phyloP scores from a whole-genome alignment of 2,329 filamentous ascomycete species.

The Acrocalymma vagum region DNA sequence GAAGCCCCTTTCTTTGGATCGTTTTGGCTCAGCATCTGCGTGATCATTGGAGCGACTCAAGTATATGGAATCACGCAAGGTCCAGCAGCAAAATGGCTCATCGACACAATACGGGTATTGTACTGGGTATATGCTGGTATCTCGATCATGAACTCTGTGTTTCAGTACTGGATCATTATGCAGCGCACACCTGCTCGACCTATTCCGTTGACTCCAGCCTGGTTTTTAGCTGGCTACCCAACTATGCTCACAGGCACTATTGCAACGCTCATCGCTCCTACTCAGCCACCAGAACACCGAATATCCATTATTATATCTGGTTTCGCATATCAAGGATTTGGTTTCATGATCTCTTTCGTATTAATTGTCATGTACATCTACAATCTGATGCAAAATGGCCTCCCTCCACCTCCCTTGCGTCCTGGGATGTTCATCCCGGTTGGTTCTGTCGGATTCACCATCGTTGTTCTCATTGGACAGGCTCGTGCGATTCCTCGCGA shows the following conservation, averaged over 20 bases:
- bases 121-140: slow-evolving; percentile 53
- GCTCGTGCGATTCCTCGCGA: slow-evolving; percentile 60
- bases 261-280: slow-evolving; percentile 67
- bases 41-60: slow-evolving; percentile 49
- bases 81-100: slow-evolving; percentile 45
- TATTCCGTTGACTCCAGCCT: slow-evolving; percentile 73
- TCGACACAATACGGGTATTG: slow-evolving; percentile 39
- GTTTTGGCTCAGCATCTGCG: slow-evolving; percentile 45
- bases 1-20: slow-evolving; percentile 59
- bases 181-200: slow-evolving; percentile 62
- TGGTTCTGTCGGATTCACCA: slow-evolving; percentile 74
- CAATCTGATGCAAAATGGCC: slow-evolving; percentile 69
- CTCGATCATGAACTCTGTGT: slow-evolving; percentile 42
- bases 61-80: slow-evolving; percentile 38
- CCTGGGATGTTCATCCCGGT: slow-evolving; percentile 78
- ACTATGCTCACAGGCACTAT: slow-evolving; percentile 76
- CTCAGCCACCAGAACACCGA: slow-evolving; percentile 63
- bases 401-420: slow-evolving; percentile 67
- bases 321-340: slow-evolving; percentile 73
- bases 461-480: slow-evolving; percentile 74
- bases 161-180: slow-evolving; percentile 70
- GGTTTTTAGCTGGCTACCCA: slow-evolving; percentile 74
- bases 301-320: slow-evolving; percentile 71
- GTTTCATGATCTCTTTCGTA: slow-evolving; percentile 69
- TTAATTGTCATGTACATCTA: slow-evolving; percentile 75